phyloP scores from a whole-genome alignment of 2,329 filamentous ascomycete species.

The Pseudogymnoascus destructans region DNA sequence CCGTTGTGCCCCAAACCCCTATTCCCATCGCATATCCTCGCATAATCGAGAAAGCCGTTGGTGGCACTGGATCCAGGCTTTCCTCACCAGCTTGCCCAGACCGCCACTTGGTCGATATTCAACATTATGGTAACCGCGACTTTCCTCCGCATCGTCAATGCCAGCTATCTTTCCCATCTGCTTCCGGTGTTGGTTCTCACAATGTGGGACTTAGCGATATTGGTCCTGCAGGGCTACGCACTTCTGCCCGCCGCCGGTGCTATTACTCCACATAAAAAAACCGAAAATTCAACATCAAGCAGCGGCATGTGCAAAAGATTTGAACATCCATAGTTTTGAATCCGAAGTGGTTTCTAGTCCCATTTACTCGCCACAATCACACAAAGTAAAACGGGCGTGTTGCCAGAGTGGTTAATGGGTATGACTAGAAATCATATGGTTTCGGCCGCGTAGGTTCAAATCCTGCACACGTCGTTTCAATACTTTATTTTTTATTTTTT shows the following conservation, averaged over 20 bases:
- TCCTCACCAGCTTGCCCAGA: background rate
- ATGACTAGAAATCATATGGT: slow-evolving; percentile 3
- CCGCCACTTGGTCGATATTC: background rate
- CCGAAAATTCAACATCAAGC: background rate
- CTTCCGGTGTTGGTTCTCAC: background rate
- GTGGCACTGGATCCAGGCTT: too few species aligned
- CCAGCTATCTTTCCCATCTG: background rate
- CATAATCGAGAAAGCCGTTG: too few species aligned
- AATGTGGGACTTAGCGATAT: background rate
- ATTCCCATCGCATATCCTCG: background rate
- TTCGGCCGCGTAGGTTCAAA: slow-evolving; percentile 1
- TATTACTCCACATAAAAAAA: background rate
- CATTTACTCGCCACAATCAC: background rate
- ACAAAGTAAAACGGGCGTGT: background rate
- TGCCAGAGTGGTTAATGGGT: slow-evolving; percentile 5
- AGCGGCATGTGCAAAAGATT: background rate
- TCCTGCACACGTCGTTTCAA: background rate
- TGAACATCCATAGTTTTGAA: background rate
- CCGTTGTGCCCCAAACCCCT: background rate
- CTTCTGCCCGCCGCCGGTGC: background rate
- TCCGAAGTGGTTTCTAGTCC: background rate
- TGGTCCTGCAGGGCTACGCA: background rate
- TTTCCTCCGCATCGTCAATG: background rate
- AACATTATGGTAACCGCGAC: background rate
- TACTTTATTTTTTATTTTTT: background rate